These are phyloP conservation scores for Penicillium lividum DNA, from an alignment of 495 filamentous ascomycete genomes.

Conservation along the genomic window DNA sequence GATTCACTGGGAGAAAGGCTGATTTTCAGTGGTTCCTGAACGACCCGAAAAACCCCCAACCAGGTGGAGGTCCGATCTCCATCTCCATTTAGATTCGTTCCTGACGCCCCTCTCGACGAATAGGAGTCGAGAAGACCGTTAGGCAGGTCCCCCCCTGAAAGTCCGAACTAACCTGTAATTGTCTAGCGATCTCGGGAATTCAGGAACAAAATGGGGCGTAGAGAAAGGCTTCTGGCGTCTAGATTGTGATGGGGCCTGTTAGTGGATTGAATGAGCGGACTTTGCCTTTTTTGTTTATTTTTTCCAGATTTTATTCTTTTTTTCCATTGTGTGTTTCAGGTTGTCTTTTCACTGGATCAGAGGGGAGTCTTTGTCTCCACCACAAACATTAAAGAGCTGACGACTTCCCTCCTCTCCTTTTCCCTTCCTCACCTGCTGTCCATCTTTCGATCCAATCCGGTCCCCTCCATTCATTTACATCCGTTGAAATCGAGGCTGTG, in stretches of 20 bases:
- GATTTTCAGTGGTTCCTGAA: background rate
- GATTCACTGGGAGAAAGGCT: background rate
- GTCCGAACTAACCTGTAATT: conserved; percentile 1
- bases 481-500: conserved; percentile 11
- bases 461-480: conserved; percentile 1
- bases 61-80: conserved; percentile 4
- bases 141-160: background rate
- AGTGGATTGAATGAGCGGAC: background rate
- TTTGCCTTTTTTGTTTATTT: background rate
- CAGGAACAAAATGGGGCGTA: conserved; percentile 4
- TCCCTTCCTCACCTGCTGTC: conserved; percentile 6
- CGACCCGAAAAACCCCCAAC: background rate
- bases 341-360: background rate
- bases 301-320: background rate
- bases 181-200: background rate
- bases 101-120: background rate
- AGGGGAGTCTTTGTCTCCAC: background rate
- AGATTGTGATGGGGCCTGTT: background rate
- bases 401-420: conserved; percentile 3
- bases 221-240: conserved; percentile 6
- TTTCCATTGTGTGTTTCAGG: conserved; percentile 1
- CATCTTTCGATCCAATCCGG: conserved; percentile 2
- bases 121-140: background rate
- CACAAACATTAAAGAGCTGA: conserved; percentile 5
- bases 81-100: conserved; percentile 2